phyloP scores from a whole-genome alignment of 192 early-diverging fungal genomes.

The Coemansia sp. region DNA sequence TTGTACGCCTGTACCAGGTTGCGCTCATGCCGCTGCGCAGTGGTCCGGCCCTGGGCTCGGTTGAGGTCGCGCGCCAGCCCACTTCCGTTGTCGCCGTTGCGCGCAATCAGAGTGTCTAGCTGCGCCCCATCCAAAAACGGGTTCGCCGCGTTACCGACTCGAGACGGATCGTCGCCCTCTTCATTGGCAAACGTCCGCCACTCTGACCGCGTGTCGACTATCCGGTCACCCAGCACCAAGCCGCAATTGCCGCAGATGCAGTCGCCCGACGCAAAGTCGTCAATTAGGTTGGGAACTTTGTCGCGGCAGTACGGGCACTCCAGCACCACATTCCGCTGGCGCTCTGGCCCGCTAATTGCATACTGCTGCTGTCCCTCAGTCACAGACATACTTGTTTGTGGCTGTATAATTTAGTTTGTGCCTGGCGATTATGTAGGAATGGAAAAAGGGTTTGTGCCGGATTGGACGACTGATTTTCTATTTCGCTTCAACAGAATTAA shows the following conservation, averaged over 20 bases:
- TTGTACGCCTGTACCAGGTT: conserved; percentile 81
- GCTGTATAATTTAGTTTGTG: background rate
- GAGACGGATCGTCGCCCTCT: conserved; percentile 48
- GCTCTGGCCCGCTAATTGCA: conserved; percentile 1
- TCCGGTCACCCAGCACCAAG: conserved; percentile 88
- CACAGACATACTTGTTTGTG: background rate
- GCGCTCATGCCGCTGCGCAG: conserved; percentile 71
- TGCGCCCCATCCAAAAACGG: conserved; percentile 38
- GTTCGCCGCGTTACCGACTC: conserved; percentile 45
- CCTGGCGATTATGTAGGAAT: no score
- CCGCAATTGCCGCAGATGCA: conserved; percentile 94
- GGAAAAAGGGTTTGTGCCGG: no score
- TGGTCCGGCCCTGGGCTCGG: conserved; percentile 57
- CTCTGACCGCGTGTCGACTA: conserved; percentile 96
- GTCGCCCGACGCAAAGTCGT: conserved; percentile 93
- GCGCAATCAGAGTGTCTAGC: conserved; percentile 66
- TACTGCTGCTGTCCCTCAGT: background rate
- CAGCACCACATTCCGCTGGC: conserved; percentile 13
- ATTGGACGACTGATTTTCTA: background rate
- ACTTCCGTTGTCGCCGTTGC: conserved; percentile 70
- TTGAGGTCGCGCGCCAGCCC: conserved; percentile 45
- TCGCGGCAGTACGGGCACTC: conserved; percentile 80
- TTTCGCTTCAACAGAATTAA: background rate
- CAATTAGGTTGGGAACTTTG: conserved; percentile 86
- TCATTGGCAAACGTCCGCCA: conserved; percentile 73